Conservation (phyloP, 2,329 filamentous ascomycete genomes). For the Verticillium nubilum region DNA sequence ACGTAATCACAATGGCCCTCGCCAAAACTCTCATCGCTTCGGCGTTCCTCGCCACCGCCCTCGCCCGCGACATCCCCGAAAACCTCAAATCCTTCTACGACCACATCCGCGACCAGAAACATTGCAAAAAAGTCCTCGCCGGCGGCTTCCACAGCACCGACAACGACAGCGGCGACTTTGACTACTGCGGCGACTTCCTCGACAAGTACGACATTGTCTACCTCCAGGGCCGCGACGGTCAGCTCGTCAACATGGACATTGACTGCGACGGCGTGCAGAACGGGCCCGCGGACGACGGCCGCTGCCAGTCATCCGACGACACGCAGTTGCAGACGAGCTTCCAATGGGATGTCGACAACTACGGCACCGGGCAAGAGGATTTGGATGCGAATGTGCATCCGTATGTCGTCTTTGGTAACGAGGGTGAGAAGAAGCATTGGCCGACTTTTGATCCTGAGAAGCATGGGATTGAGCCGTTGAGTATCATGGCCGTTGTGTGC, state of each 20-base stretch:
- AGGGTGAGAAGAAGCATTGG: constrained; percentile 18
- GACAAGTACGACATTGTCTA: constrained; percentile 38
- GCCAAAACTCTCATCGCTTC: background rate
- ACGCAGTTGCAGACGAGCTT: constrained; percentile 44
- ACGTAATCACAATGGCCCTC: background rate
- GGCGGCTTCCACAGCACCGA: constrained; percentile 33
- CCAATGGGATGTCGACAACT: constrained; percentile 28
- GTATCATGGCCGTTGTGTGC: constrained; percentile 45
- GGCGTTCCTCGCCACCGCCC: background rate
- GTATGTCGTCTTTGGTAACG: constrained; percentile 45
- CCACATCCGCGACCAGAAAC: constrained; percentile 26
- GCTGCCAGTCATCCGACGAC: constrained; percentile 37
- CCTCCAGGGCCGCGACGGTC: constrained; percentile 34
- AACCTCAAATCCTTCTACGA: constrained; percentile 37
- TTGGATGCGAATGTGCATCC: constrained; percentile 39
- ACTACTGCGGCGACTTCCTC: constrained; percentile 42
- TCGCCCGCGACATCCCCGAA: constrained; percentile 28
- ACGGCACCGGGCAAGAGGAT: constrained; percentile 28
- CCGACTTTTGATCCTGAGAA: constrained; percentile 28
- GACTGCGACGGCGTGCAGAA: constrained; percentile 50
- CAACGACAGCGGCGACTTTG: constrained; percentile 26
- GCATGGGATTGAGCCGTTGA: constrained; percentile 36
- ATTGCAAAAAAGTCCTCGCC: constrained; percentile 32
- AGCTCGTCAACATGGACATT: constrained; percentile 51
- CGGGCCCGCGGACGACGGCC: constrained; percentile 32